Conservation (phyloP, 2,329 filamentous ascomycete genomes). For the Cladophialophora carrionii region DNA sequence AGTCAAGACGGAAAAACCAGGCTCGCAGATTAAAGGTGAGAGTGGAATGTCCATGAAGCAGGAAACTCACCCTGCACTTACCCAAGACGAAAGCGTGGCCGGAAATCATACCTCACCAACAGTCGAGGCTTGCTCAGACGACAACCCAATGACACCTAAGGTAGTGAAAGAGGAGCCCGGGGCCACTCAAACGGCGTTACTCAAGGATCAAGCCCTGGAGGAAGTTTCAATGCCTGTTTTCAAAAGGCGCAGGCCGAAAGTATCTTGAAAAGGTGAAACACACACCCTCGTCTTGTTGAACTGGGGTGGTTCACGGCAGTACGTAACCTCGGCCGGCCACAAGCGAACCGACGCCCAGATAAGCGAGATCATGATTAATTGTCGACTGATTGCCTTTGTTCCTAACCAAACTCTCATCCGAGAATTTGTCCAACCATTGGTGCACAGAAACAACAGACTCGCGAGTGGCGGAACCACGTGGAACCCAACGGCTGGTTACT, state of each 20-base stretch:
- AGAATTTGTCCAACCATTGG: constrained; percentile 14
- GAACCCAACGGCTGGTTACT: constrained; percentile 10
- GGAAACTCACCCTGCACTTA: constrained; percentile 19
- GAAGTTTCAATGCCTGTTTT: constrained; percentile 45
- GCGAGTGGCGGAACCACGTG: constrained; percentile 26
- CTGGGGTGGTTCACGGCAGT: background rate
- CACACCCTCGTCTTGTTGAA: background rate
- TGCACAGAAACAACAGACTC: constrained; percentile 5
- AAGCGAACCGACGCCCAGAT: constrained; percentile 32
- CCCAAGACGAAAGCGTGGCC: constrained; percentile 17
- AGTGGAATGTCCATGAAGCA: constrained; percentile 23
- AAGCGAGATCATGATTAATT: constrained; percentile 33
- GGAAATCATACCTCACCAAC: constrained; percentile 3
- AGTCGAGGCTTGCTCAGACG: constrained; percentile 2
- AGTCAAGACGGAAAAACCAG: constrained; percentile 44
- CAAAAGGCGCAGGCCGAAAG: constrained; percentile 55
- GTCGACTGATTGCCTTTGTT: constrained; percentile 24
- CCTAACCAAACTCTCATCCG: constrained; percentile 9
- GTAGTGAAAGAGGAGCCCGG: constrained; percentile 40
- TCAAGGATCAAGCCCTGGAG: constrained; percentile 33
- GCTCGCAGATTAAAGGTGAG: constrained; percentile 18
- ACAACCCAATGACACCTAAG: constrained; percentile 15
- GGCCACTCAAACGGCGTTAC: constrained; percentile 7
- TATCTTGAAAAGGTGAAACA: constrained; percentile 42
- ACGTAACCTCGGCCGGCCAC: constrained; percentile 21